Base-by-base conservation (phyloP, 1,284 basidiomycete species). In the Pseudozyma flocculosa region DNA sequence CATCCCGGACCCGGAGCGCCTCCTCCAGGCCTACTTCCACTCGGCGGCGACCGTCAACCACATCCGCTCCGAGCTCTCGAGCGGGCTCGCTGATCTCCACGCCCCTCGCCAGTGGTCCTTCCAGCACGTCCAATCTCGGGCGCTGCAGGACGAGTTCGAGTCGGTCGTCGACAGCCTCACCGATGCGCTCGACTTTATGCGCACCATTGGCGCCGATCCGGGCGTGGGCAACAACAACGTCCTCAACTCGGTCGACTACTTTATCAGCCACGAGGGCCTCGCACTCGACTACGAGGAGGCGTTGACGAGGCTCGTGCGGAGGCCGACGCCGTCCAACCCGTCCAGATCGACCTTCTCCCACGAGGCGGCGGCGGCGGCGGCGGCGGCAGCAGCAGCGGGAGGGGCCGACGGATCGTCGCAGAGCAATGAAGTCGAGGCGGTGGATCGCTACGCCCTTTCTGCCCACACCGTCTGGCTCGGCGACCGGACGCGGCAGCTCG, bases 391-490 rank as follows among this genome's bases (percentile, higher is more conserved):
- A 19, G 14, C 21, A 37, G 41, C 11, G 8, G 15, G 4, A 44
- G 18, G 17, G 29, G 11, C 17, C 22, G 18, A n/a, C 13, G n/a
- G 4, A 13, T 30, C 23, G 17, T n/a, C 29, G 32, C 26, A 29
- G 26, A n/a, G n/a, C n/a, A 29, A 29, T 5, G 13, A 29, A 13
- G 7, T 5, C 29, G 45, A 54, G 3, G n/a, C n/a, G 0, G 29
- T 55, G n/a, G 61, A 58, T 44, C 42, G 83, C 73, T 92, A 91
- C 79, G 90, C 91, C 72, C 88, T 89, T 9, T 90, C 90, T 7
- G 89, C 90, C 5, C 93, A 95, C 78, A 94, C 94, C 79, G 80
- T 97, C 54, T 98, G 94, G 94, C 89, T 98, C 49, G 94, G 94
- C 0, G 94, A 98, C 80, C 85, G 94, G 44, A 98, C 94, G n/a